These are phyloP conservation scores for Flaveria ramosissima DNA, from an alignment of 129 eudicot species.

Conservation along the genomic window DNA sequence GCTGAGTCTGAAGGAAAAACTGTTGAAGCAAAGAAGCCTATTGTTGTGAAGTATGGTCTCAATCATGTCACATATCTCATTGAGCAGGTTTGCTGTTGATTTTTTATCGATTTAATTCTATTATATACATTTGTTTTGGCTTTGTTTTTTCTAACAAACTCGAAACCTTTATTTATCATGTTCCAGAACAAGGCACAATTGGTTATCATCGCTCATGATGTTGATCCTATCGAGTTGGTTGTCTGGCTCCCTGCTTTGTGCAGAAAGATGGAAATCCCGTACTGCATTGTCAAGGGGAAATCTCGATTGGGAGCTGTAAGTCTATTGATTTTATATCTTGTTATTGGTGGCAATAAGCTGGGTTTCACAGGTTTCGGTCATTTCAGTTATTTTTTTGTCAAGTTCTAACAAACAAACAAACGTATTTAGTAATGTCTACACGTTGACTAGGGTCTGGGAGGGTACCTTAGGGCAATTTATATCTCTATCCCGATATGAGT, in stretches of 20 bases:
- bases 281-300: constrained; percentile 12
- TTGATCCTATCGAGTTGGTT: constrained; percentile 54
- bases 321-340: neutral
- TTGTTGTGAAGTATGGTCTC: constrained; percentile 35
- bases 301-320: constrained; percentile 6
- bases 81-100: constrained; percentile 54
- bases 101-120: neutral
- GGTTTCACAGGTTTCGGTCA: neutral
- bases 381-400: too few species aligned
- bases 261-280: constrained; percentile 15
- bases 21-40: constrained; percentile 64
- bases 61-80: constrained; percentile 64
- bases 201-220: constrained; percentile 82
- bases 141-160: neutral
- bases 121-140: neutral
- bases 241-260: constrained; percentile 18
- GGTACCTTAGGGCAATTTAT: too few species aligned
- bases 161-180: neutral
- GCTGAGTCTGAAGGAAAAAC: constrained; percentile 84
- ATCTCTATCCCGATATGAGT: too few species aligned
- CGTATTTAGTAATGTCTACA: too few species aligned
- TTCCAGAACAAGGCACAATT: constrained; percentile 74
- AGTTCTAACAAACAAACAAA: too few species aligned
- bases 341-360: neutral
- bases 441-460: too few species aligned